A percentile compares a stretch with the other conserved stretches of the same genome.
Evolutionary conservation across 1,284 basidiomycete species (phyloP).

Genomic region (Cryptococcus depauperatus): DNA sequence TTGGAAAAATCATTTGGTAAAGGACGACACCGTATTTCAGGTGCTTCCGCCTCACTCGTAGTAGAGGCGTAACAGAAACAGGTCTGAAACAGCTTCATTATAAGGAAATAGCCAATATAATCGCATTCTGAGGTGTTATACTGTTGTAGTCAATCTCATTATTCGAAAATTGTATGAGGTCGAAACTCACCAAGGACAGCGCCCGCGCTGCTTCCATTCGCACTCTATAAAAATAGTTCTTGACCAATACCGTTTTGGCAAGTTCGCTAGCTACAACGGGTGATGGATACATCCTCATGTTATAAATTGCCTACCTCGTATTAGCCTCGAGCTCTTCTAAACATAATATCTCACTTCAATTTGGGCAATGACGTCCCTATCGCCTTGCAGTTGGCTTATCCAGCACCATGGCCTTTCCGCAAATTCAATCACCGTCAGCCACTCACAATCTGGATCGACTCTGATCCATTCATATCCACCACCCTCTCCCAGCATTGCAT

Average conservation of each 20-base stretch:
- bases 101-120: slow-evolving; percentile 79
- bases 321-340: not conserved
- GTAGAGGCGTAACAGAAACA: slow-evolving; percentile 84
- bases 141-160: slow-evolving; percentile 8
- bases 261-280: slow-evolving; percentile 84
- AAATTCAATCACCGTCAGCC: slow-evolving; percentile 86
- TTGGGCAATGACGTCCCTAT: slow-evolving; percentile 96
- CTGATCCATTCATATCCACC: slow-evolving; percentile 91
- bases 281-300: slow-evolving; percentile 71
- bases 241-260: slow-evolving; percentile 85
- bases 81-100: slow-evolving; percentile 87
- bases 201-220: slow-evolving; percentile 89
- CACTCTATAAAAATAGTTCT: slow-evolving; percentile 95
- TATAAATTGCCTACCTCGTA: slow-evolving; percentile 63
- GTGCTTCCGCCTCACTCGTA: slow-evolving; percentile 66
- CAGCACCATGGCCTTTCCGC: slow-evolving; percentile 98
- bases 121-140: slow-evolving; percentile 34
- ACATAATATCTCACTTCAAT: slow-evolving; percentile 61
- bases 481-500: slow-evolving; percentile 82
- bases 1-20: slow-evolving; percentile 91
- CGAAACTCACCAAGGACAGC: slow-evolving; percentile 63
- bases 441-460: slow-evolving; percentile 98
- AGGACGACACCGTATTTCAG: slow-evolving; percentile 75
- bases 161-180: not conserved
- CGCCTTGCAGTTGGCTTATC: slow-evolving; percentile 92